These are phyloP conservation scores for Urostyla sp. DNA, from an alignment of 73 alveolate species.

Conservation along the genomic window DNA sequence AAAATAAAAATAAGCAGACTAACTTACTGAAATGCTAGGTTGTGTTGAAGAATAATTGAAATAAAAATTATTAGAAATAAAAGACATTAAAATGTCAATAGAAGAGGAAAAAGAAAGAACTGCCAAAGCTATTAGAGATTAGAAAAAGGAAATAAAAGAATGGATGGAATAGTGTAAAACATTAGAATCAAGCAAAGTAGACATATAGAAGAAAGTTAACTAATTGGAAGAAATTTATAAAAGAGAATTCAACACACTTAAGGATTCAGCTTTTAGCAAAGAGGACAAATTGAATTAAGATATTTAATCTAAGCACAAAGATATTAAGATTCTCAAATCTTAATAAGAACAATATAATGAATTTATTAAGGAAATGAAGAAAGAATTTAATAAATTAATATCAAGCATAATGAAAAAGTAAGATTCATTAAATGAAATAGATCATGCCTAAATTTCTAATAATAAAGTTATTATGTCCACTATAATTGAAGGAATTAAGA, in stretches of 20 bases:
- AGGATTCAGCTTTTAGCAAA: constrained; percentile 22
- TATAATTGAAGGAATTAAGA: constrained; percentile 4
- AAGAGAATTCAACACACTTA: constrained; percentile 9
- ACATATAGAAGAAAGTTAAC: not conserved
- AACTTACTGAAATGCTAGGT: no score
- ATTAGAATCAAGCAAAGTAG: constrained; percentile 31
- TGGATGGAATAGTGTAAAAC: constrained; percentile 35
- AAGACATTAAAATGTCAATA: no score
- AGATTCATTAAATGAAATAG: not conserved
- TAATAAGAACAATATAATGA: constrained; percentile 1
- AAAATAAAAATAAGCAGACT: no score
- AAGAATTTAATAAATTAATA: constrained; percentile 3
- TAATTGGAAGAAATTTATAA: constrained; percentile 34
- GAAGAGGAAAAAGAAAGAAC: constrained; percentile 24
- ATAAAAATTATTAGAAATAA: no score
- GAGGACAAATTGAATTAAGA: constrained; percentile 36
- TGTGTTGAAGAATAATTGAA: no score
- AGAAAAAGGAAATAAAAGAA: not conserved
- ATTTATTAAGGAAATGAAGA: constrained; percentile 21
- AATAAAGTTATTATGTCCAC: not conserved
- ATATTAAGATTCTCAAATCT: not conserved
- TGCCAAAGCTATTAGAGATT: not conserved
- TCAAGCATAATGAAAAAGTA: constrained; percentile 1
- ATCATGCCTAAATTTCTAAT: not conserved
- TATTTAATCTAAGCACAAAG: not conserved